Base-by-base conservation (phyloP, 202 grass and related monocot species). In the Schoenoplectus tabernaemontani region DNA sequence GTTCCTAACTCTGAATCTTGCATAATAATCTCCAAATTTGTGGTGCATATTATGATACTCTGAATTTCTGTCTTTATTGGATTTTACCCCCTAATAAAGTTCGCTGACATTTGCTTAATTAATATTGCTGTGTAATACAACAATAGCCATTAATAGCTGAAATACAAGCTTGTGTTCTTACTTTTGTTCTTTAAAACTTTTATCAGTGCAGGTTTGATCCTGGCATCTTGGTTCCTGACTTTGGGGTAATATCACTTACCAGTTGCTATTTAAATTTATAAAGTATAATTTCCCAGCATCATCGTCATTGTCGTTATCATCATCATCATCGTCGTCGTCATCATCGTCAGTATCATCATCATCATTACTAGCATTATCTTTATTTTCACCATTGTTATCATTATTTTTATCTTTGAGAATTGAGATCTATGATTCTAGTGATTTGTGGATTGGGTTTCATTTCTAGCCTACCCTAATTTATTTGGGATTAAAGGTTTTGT, bases 221-320 rank as follows among this genome's bases (percentile, higher is more conserved):
- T 97, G 64, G 91, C 95, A 88, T 97, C 94, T n/a, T 97, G 94
- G 94, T 71, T 97, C 86, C 89, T 97, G 84, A 88, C 86, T 16
- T 83, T 97, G 71, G 95, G 95, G 91, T 97, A 94, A 90, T 11
- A 57, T 82, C 7, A 64, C 59, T 54, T 19, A 38, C 15, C 37
- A 23, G 12, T 78, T 59, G 60, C 15, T 43, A 4, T 60, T 60
- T 13, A 41, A 59, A 51, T 50, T 73, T 47, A 8, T 1, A 50
- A 33, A 53, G 1, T 53, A 11, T 73, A 17, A 53, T 74, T 33
- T 2, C n/a, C 5, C 6, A 43, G 26, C 57, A 28, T 28, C 28
- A 28, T 28, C 28, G 28, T 28, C 28, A 28, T 28, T 28, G 28
- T 28, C 28, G 28, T 28, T 28, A 28, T 28, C 28, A 28, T 28